A percentile compares a stretch with the other conserved stretches of the same genome.
phyloP scores from a whole-genome alignment of 768 basidiomycete species.

The Termitomyces sp. region DNA sequence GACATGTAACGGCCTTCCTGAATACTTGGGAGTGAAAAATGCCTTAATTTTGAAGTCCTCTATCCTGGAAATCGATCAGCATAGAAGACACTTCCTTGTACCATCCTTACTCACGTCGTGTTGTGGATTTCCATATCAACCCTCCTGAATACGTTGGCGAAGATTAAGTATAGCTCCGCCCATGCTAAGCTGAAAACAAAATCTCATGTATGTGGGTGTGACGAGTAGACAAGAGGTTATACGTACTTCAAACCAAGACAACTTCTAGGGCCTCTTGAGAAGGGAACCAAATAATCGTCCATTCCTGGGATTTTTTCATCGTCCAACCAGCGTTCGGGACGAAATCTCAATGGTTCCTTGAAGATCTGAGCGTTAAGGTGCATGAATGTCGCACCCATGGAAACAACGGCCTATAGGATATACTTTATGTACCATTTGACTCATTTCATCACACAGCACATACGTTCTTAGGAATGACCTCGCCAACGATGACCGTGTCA shows the following conservation, averaged over 20 bases:
- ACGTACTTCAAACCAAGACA: not conserved
- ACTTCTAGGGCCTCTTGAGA: not conserved
- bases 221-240: not conserved
- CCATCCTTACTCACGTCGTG: not conserved
- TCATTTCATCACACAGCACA: no score
- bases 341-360: not conserved
- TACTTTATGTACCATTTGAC: no score
- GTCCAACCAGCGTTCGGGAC: not conserved
- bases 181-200: not conserved
- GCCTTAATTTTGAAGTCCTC: conserved; percentile 7
- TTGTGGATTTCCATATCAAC: conserved; percentile 4
- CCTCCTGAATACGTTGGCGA: not conserved
- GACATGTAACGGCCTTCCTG: conserved; percentile 3
- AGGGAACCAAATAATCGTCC: not conserved
- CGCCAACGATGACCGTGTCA: not conserved
- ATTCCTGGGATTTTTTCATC: not conserved
- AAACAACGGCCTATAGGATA: not conserved
- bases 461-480: not conserved
- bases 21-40: not conserved
- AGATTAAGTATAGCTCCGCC: not conserved
- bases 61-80: not conserved
- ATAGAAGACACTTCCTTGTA: not conserved
- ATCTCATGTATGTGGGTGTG: not conserved
- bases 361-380: not conserved
- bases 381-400: not conserved